phyloP scores from a whole-genome alignment of 2,329 filamentous ascomycete genomes.

The Ciborinia camelliae region DNA sequence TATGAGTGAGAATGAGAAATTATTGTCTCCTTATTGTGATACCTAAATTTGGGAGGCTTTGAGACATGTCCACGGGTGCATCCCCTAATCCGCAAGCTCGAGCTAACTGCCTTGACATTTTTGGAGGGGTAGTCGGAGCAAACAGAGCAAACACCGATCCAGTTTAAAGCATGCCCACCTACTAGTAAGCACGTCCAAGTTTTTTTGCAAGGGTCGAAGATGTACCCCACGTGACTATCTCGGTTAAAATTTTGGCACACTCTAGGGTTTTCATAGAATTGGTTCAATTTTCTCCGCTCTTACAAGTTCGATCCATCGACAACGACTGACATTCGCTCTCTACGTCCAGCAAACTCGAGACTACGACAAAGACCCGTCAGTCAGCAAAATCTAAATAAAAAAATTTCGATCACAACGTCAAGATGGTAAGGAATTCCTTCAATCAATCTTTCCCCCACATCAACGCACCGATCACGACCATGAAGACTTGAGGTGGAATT shows the following conservation, averaged over 20 bases:
- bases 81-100: background rate
- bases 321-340: conserved; percentile 39
- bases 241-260: conserved; percentile 20
- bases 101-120: background rate
- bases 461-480: conserved; percentile 22
- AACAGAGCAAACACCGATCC: conserved; percentile 14
- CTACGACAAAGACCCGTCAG: conserved; percentile 39
- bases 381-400: conserved; percentile 36
- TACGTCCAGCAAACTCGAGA: conserved; percentile 36
- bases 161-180: background rate
- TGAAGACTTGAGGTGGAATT: conserved; percentile 23
- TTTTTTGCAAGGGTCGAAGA: background rate
- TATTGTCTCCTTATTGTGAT: conserved; percentile 1
- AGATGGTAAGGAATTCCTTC: conserved; percentile 59
- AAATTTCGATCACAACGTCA: conserved; percentile 51
- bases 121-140: conserved; percentile 12
- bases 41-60: background rate
- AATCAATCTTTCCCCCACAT: conserved; percentile 18
- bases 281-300: conserved; percentile 21
- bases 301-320: conserved; percentile 32
- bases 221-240: conserved; percentile 15
- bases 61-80: conserved; percentile 3
- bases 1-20: background rate
- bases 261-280: conserved; percentile 21
- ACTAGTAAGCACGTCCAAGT: background rate